These are phyloP conservation scores for Oenanthe sinensis DNA, from an alignment of 129 eudicot genomes.

Conservation along the genomic window DNA sequence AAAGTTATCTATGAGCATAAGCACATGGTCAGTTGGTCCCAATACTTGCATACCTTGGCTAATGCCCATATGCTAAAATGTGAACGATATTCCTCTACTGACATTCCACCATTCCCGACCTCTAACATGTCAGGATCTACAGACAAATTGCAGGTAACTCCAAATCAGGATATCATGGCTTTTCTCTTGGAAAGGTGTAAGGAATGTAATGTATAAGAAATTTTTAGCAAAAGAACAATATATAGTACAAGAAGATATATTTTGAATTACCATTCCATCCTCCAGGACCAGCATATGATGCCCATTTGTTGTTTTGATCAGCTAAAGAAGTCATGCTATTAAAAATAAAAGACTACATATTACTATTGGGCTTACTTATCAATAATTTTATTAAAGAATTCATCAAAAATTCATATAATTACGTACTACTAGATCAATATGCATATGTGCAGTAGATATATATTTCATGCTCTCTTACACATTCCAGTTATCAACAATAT, in stretches of 20 bases:
- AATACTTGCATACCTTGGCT: slow-evolving; percentile 40
- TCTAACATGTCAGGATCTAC: slow-evolving; percentile 96
- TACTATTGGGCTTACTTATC: not conserved
- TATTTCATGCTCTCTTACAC: slow-evolving; percentile 27
- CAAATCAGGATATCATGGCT: not conserved
- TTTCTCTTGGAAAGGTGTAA: not conserved
- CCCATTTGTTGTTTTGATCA: slow-evolving; percentile 79
- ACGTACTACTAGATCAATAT: too few species aligned
- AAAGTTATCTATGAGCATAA: not conserved
- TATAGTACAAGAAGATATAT: not conserved
- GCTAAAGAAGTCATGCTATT: slow-evolving; percentile 68
- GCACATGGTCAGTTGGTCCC: not conserved
- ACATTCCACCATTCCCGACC: slow-evolving; percentile 96
- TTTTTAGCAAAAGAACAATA: not conserved
- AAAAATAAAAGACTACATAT: not conserved
- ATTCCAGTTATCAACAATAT: slow-evolving; percentile 69
- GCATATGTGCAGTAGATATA: too few species aligned
- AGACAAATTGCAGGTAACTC: not conserved
- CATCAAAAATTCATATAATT: not conserved
- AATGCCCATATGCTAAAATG: slow-evolving; percentile 98
- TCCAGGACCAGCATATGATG: slow-evolving; percentile 76
- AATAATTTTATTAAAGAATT: not conserved
- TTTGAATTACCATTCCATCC: slow-evolving; percentile 74
- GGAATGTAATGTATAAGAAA: not conserved
- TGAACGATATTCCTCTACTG: slow-evolving; percentile 67